A percentile compares a stretch with the other conserved stretches of the same genome.
phyloP scores from a whole-genome alignment of 2,329 filamentous ascomycete genomes.

The Claviceps sp. region DNA sequence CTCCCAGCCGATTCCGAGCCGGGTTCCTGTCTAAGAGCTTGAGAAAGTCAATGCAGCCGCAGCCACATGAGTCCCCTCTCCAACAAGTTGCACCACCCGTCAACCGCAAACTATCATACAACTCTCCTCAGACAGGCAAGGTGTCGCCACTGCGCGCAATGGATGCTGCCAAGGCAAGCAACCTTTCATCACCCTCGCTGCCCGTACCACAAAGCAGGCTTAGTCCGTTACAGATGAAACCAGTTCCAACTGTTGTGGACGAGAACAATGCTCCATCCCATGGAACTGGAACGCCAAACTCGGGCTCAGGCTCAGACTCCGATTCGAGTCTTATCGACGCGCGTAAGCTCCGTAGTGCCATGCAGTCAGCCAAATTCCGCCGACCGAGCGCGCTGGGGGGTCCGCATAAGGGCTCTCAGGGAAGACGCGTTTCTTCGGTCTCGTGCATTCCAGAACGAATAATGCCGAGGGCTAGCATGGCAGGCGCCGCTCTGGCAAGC shows the following conservation, averaged over 20 bases:
- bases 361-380: slow-evolving; percentile 36
- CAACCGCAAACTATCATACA: slow-evolving; percentile 42
- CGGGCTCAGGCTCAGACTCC: slow-evolving; percentile 31
- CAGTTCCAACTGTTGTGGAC: slow-evolving; percentile 27
- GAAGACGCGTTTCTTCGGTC: slow-evolving; percentile 33
- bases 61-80: slow-evolving; percentile 45
- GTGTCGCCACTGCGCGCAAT: slow-evolving; percentile 37
- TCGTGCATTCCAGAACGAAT: slow-evolving; percentile 17
- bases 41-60: slow-evolving; percentile 24
- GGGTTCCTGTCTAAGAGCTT: slow-evolving; percentile 61
- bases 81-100: slow-evolving; percentile 42
- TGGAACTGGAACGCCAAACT: slow-evolving; percentile 14
- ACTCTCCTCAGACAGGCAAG: slow-evolving; percentile 17
- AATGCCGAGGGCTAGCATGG: slow-evolving; percentile 22
- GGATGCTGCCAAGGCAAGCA: slow-evolving; percentile 36
- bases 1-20: slow-evolving; percentile 66
- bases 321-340: slow-evolving; percentile 38
- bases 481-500: slow-evolving; percentile 32
- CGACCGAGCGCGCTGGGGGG: slow-evolving; percentile 25
- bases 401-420: slow-evolving; percentile 19
- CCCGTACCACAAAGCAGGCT: slow-evolving; percentile 10
- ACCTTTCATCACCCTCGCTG: slow-evolving; percentile 32
- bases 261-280: slow-evolving; percentile 39
- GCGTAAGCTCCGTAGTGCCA: slow-evolving; percentile 40
- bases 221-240: slow-evolving; percentile 9